Base-by-base conservation (phyloP, 176 grass and related monocot species). In the Puya raimondii region DNA sequence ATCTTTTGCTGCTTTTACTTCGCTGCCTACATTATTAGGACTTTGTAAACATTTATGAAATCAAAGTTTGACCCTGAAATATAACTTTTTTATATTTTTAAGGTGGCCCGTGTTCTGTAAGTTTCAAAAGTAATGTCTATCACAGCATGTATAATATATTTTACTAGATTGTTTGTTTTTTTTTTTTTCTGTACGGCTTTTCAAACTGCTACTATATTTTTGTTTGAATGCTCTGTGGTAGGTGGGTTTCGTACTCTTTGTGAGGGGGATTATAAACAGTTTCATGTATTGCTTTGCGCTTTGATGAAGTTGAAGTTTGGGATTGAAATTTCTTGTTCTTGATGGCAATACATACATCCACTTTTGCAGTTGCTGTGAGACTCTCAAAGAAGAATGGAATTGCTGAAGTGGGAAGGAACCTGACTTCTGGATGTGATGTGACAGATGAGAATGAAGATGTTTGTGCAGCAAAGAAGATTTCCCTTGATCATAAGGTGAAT, bases 391-490 rank as follows among this genome's bases (percentile, higher is more conserved):
- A 81, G 65, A 74, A 47, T 66, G 29, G 8, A 56, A 53, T 23
- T 74, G 48, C 16, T 12, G 68, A 80, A 67, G 15, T 67, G 71
- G 79, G 73, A 74, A 85, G 69, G 67, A 80, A 82, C 51, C 54
- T 78, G 13, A 56, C 14, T 11, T 72, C 74, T 56, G 29, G 49
- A 11, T 48, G 15, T 84, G 58, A 71, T 63, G 57, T 65, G 23
- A 12, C 66, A 10, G 72, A 66, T 51, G 69, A 82, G 71, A 87
- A 79, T 75, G 81, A 75, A 63, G 76, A 7, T 23, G 56, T 64
- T 66, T 26, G 70, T 51, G 67, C 22, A 11, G 23, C 81, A 53
- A 65, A 66, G 21, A 53, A 66, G 14, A 64, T 27, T 54, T 53
- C 63, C 13, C 11, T 47, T 49, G 73, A 78, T 51, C 71, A 68